Conservation (phyloP, 768 basidiomycete species). For the Floccularia luteovirens region DNA sequence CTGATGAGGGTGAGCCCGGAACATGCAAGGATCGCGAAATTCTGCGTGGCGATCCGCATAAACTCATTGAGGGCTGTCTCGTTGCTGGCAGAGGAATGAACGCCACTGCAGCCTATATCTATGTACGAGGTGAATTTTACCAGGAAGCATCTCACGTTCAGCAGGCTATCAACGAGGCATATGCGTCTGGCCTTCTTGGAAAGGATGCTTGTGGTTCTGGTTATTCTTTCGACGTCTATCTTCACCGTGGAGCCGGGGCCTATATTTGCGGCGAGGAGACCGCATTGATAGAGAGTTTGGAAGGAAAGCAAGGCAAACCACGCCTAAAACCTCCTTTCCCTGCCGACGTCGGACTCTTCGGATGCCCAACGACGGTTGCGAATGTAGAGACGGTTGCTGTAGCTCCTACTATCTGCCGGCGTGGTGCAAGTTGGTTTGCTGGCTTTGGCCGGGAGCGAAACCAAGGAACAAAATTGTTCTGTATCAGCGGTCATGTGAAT, state of each 20-base stretch:
- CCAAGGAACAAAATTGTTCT: slow-evolving; percentile 95
- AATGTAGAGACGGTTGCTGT: slow-evolving; percentile 99
- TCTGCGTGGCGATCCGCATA: slow-evolving; percentile 95
- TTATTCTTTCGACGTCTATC: slow-evolving; percentile 93
- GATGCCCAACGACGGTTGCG: slow-evolving; percentile 94
- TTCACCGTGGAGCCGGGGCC: slow-evolving; percentile 97
- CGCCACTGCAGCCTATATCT: slow-evolving; percentile 98
- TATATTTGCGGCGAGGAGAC: slow-evolving; percentile 99
- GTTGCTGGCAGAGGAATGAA: slow-evolving; percentile 98
- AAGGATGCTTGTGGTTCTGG: slow-evolving; percentile 89
- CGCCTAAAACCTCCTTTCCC: slow-evolving; percentile 98
- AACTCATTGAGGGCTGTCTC: slow-evolving; percentile 95
- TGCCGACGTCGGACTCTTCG: slow-evolving; percentile 95
- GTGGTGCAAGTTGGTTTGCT: slow-evolving; percentile 88
- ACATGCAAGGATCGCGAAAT: slow-evolving; percentile 99
- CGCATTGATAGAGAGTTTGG: slow-evolving; percentile 91
- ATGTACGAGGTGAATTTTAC: slow-evolving; percentile 97
- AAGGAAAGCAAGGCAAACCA: slow-evolving; percentile 98
- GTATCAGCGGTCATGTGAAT: slow-evolving; percentile 96
- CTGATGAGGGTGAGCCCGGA: slow-evolving; percentile 97
- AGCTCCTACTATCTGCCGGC: slow-evolving; percentile 91
- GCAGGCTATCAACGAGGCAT: slow-evolving; percentile 94
- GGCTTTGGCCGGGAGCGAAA: slow-evolving; percentile 88
- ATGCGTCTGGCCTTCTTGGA: slow-evolving; percentile 82
- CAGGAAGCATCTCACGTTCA: slow-evolving; percentile 92